Base-by-base conservation (phyloP, 2,329 filamentous ascomycete genomes). In the Cucurbitaria berberidis region DNA sequence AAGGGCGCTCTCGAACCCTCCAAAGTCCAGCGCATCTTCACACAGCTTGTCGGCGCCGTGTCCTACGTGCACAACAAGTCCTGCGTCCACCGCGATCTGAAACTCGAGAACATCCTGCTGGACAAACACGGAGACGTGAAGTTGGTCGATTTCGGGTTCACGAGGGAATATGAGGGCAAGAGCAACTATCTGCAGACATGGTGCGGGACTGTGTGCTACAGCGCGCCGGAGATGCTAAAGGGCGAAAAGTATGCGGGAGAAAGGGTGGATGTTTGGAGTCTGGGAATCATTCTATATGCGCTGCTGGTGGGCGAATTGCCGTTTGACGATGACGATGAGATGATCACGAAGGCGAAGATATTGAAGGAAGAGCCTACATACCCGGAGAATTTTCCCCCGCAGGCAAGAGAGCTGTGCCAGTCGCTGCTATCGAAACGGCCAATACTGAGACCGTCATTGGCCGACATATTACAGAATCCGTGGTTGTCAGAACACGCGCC, bases 121-220 rank as follows among this genome's bases (percentile, higher is more conserved):
- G 95, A 99, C 79, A 98, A 96, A 75, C 84, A 97, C 71, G 93
- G 96, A 72, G 96, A 98, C 69, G 95, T 99, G 64, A 99, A 99
- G 78, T 80, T 99, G 55, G 93, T 96, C 63, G 95, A 99, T 74
- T 99, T 99, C 78, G 95, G 95, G 16, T 99, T 99, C 72, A 99
- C 95, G 10, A 84, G 95, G 62, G 95, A 99, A 77, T 99, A 99
- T 74, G 92, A 97, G 76, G 93, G 93, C 55, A 92, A 96, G 67
- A 86, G 91, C 26, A 98, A 93, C 74, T 93, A 98, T 69, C 79
- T 99, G 49, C 93, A 98, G 76, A 99, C 95, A 1, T 99, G 96
- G 76, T 99, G 95, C 74, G 95, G 95, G 5, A 99, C 95, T 0
- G 89, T 99, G 58, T 98, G 93, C 78, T 99, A 99, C 76, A 96